Percentiles rank a stretch among this genome's conserved stretches.
These are phyloP conservation scores for Calonectria montana DNA, from an alignment of 2,329 filamentous ascomycete genomes.

Conservation along the genomic window DNA sequence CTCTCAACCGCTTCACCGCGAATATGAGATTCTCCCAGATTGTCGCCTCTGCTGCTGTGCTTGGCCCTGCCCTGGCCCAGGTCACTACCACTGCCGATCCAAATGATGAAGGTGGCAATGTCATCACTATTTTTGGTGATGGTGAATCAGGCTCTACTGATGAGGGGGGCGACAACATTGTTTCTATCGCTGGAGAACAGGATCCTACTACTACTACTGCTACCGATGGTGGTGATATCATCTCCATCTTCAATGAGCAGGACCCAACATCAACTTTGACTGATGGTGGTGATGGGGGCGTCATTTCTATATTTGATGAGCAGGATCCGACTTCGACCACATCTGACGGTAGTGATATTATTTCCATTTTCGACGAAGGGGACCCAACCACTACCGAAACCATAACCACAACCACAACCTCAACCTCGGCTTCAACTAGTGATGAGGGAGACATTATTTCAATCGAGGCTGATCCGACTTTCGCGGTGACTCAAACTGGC, in stretches of 20 bases:
- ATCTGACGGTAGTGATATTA: neutral
- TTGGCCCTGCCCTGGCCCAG: constrained; percentile 13
- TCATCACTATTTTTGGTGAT: neutral
- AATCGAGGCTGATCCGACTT: neutral
- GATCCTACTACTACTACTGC: neutral
- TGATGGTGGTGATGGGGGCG: neutral
- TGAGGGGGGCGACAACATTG: neutral
- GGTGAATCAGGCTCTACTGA: neutral
- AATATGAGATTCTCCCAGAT: constrained; percentile 15
- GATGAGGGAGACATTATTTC: neutral
- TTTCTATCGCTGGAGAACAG: neutral
- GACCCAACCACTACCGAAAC: neutral
- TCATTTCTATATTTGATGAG: neutral
- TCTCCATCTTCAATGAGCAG: neutral
- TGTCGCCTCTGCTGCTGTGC: neutral
- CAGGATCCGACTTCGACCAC: neutral
- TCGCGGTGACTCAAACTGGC: neutral
- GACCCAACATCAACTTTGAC: neutral
- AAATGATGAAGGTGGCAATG: neutral
- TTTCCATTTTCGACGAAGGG: neutral
- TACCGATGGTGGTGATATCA: neutral
- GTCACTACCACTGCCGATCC: neutral
- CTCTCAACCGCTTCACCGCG: neutral
- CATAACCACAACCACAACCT: neutral
- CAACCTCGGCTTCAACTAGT: neutral